Evolutionary conservation across 345 rosid species (phyloP).

Genomic region (Euclidium syriacum): DNA sequence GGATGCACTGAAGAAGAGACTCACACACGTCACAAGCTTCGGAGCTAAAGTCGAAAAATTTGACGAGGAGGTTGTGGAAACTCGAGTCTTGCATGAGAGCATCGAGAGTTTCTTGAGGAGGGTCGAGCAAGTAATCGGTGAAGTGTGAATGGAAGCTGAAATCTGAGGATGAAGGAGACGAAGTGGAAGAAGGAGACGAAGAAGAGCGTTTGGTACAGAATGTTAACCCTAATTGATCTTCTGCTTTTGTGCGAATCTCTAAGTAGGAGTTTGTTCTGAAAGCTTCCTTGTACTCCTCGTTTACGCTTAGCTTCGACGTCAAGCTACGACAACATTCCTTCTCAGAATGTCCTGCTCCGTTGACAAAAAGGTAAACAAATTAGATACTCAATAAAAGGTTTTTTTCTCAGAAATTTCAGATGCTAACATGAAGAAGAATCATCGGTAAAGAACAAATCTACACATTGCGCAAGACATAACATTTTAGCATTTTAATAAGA

Average conservation of each 20-base stretch:
- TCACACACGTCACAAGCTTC: slow-evolving; percentile 57
- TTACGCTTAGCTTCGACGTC: slow-evolving; percentile 43
- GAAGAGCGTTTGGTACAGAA: slow-evolving; percentile 27
- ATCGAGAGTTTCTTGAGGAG: slow-evolving; percentile 44
- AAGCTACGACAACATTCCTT: slow-evolving; percentile 33
- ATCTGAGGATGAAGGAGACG: slow-evolving; percentile 34
- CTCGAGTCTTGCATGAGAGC: slow-evolving; percentile 33
- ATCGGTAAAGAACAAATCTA: neutral
- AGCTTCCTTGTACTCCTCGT: slow-evolving; percentile 80
- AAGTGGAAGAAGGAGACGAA: slow-evolving; percentile 17
- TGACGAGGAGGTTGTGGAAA: slow-evolving; percentile 40
- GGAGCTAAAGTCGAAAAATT: slow-evolving; percentile 49
- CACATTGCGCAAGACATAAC: neutral
- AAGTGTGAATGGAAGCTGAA: slow-evolving; percentile 33
- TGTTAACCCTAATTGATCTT: slow-evolving; percentile 34
- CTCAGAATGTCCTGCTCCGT: slow-evolving; percentile 36
- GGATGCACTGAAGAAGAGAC: slow-evolving; percentile 52
- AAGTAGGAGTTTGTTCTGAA: slow-evolving; percentile 73
- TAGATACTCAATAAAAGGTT: neutral
- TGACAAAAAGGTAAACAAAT: slow-evolving; percentile 16
- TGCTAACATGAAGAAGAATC: neutral
- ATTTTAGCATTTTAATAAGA: neutral
- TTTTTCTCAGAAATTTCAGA: neutral
- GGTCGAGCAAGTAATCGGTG: slow-evolving; percentile 55
- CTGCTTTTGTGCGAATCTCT: slow-evolving; percentile 60